A percentile compares a stretch with the other conserved stretches of the same genome.
Evolutionary conservation across 306 rosid genomes (phyloP).

Genomic region (Senna siamea): DNA sequence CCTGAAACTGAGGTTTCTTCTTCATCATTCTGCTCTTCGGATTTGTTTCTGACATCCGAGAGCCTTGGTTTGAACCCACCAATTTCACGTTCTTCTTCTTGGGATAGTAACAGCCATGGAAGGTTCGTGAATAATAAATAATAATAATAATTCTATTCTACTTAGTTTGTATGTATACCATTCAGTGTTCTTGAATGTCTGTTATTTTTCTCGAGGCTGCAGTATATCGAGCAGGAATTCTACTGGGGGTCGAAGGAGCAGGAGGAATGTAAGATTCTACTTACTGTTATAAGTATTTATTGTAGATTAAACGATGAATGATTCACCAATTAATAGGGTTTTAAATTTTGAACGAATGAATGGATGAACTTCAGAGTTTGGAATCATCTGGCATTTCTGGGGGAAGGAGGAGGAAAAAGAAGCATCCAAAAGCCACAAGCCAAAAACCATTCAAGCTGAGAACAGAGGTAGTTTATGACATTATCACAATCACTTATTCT

Average conservation of each 20-base stretch:
- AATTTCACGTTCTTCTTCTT: slow-evolving; percentile 64
- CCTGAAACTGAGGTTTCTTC: slow-evolving; percentile 47
- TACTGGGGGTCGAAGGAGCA: slow-evolving; percentile 65
- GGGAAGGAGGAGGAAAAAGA: slow-evolving; percentile 76
- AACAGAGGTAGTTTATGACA: slow-evolving; percentile 67
- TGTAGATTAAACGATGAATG: slow-evolving; percentile 24
- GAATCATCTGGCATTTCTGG: slow-evolving; percentile 61
- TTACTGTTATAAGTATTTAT: neutral
- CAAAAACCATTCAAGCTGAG: slow-evolving; percentile 88
- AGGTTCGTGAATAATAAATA: slow-evolving; percentile 54
- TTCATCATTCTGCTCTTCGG: slow-evolving; percentile 57
- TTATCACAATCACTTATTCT: neutral
- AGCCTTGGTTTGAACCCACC: slow-evolving; percentile 73
- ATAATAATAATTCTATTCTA: too few species aligned
- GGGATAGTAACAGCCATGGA: slow-evolving; percentile 58
- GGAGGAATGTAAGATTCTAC: slow-evolving; percentile 77
- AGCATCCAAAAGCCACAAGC: slow-evolving; percentile 64
- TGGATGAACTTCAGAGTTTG: slow-evolving; percentile 78
- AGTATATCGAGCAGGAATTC: slow-evolving; percentile 76
- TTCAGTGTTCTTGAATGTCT: slow-evolving; percentile 39
- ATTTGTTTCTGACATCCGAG: slow-evolving; percentile 64
- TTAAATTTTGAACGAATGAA: slow-evolving; percentile 13
- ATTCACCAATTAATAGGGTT: slow-evolving; percentile 11
- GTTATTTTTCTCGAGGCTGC: slow-evolving; percentile 29
- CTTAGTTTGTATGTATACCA: too few species aligned